phyloP scores from a whole-genome alignment of 202 grass and related monocot species.

The Setaria italica region DNA sequence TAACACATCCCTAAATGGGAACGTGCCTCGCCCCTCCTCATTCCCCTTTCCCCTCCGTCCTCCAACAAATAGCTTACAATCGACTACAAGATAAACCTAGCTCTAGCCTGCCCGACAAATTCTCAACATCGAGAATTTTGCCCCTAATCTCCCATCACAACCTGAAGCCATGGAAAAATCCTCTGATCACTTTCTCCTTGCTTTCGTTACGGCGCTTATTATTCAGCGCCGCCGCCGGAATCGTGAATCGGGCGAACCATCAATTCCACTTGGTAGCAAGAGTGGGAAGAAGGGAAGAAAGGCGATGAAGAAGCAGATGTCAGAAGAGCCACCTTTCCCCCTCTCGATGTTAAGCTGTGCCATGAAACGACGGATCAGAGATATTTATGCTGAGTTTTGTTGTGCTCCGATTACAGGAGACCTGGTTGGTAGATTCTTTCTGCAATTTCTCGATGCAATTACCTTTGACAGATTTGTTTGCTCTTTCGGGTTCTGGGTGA shows the following conservation, averaged over 20 bases:
- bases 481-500: constrained; percentile 20
- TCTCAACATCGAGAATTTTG: neutral
- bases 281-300: constrained; percentile 32
- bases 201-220: neutral
- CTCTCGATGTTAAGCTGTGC: constrained; percentile 42
- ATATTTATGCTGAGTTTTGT: neutral
- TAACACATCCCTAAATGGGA: neutral
- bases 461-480: constrained; percentile 14
- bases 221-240: neutral
- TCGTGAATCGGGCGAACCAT: constrained; percentile 22
- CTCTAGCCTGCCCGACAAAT: neutral
- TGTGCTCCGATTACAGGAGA: neutral
- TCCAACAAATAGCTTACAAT: constrained; percentile 2
- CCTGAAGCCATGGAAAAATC: constrained; percentile 23
- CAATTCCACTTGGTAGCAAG: neutral
- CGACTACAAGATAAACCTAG: constrained; percentile 11
- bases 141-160: neutral
- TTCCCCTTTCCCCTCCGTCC: neutral
- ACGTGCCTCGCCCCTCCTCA: neutral
- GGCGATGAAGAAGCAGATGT: neutral
- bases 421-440: constrained; percentile 43
- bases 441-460: constrained; percentile 21
- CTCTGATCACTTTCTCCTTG: neutral
- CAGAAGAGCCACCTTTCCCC: constrained; percentile 8
- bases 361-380: constrained; percentile 36